Evolutionary conservation across 768 basidiomycete genomes (phyloP), one percentile per base, ranked within the genome.

Genomic region (Termitomyces heimii): DNA sequence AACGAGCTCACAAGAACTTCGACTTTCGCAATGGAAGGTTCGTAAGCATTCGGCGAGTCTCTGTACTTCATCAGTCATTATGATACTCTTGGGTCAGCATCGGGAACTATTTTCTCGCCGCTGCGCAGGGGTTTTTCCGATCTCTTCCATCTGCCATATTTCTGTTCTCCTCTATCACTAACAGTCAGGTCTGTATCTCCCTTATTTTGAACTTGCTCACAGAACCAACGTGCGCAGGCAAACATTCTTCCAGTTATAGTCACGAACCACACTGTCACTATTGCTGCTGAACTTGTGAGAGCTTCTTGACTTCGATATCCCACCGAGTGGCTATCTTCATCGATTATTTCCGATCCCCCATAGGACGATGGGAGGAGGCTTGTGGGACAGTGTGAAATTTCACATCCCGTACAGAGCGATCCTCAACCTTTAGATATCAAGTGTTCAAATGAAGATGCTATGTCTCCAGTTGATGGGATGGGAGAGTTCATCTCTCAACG

Each of bases 191-290:
- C 29, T 48, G 54, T 50, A 22, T 34, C 26, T 28, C 34, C 28
- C 37, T 10, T 14, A 57, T 46, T 62, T 39, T 42, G 54, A 56
- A 31, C 52, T 52, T 55, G 39, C 54, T 58, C 57, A 58, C 46
- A 55, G 60, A 40, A 70, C 78, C 53, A 53, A 47, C 29, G 56
- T 47, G 31, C 57, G 9, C 48, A 80, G 80, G 87, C 91, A 12
- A 82, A 86, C 59, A 95, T 98, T 56, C 74, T 96, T 2, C 95
- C 95, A 0, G 92, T 87, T 4, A 89, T 98, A 61, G 84, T 95
- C 40, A 98, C 95, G 13, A 95, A 93, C 70, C 92, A 93, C 68
- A 94, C 90, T 0, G 92, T 94, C n/a, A 97, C 94, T 14, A 94
- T 98, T 60, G 92, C 94, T 39, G 93, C 88, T 24, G 88, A 95